These are phyloP conservation scores for Phyllosticta ampelicida DNA, from an alignment of 2,329 filamentous ascomycete species.

Conservation along the genomic window DNA sequence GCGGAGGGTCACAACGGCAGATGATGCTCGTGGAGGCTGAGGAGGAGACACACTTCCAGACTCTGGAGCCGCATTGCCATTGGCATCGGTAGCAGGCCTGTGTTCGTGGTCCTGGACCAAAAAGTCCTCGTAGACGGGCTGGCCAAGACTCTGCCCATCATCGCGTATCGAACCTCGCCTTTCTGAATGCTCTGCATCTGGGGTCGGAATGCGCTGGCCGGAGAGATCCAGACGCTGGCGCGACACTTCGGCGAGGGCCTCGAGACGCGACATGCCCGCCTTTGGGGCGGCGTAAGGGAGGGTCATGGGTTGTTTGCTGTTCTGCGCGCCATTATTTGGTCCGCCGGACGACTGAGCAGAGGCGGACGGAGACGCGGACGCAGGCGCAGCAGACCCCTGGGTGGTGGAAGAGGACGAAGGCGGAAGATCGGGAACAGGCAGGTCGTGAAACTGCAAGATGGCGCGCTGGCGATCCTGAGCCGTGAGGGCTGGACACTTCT, in stretches of 20 bases:
- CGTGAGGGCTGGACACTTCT: constrained; percentile 73
- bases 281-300: constrained; percentile 35
- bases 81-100: constrained; percentile 5
- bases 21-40: background rate
- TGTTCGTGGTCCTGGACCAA: constrained; percentile 25
- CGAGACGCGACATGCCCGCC: constrained; percentile 66
- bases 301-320: constrained; percentile 21
- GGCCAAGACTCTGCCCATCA: constrained; percentile 11
- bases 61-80: constrained; percentile 6
- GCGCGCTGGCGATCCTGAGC: constrained; percentile 66
- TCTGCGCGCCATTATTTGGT: constrained; percentile 18
- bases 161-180: constrained; percentile 13
- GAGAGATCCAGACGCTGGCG: constrained; percentile 55
- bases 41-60: constrained; percentile 4
- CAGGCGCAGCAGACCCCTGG: constrained; percentile 2
- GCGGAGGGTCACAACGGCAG: background rate
- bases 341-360: background rate
- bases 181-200: constrained; percentile 16
- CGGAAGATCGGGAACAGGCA: constrained; percentile 49
- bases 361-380: background rate
- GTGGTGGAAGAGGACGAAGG: constrained; percentile 20
- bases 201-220: constrained; percentile 31
- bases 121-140: constrained; percentile 25
- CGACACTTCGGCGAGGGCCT: constrained; percentile 81
- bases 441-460: constrained; percentile 59